Evolutionary conservation across 2,329 filamentous ascomycete genomes (phyloP), one percentile per base, ranked within the genome.

Genomic region (Thermothelomyces thermophilus): DNA sequence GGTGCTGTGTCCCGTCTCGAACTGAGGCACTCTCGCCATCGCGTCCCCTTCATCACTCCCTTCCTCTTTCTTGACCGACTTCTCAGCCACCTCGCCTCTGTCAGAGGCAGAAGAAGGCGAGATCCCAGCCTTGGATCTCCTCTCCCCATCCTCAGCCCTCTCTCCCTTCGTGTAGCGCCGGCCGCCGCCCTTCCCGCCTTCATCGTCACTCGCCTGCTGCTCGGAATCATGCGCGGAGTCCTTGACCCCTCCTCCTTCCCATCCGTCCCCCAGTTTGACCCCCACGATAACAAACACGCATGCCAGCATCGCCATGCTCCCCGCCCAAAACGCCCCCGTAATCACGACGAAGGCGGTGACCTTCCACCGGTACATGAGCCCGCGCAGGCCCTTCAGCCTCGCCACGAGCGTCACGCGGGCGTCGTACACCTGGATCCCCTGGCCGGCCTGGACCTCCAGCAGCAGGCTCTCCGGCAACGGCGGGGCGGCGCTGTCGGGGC

Each of bases 361-460:
- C 11, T 86, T 81, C 69, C 91, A 84, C 54, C 88, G 83, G 61
- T 93, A 93, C 87, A 98, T 95, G 48, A 90, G 61, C 81, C 86
- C 93, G 42, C 86, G 73, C 53, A 96, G 66, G 0, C 91, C 91
- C 10, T 77, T 75, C 56, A 96, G 82, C 46, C 82, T 77, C 4
- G 91, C 90, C 24, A 78, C 82, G 55, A 97, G 80, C 2, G 76
- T 77, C 30, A 95, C 74, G 13, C 69, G 70, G 3, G 80, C 83
- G 17, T 72, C 71, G 65, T 96, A 96, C 5, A 95, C 79, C 65
- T 95, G 87, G 61, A 96, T 75, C 3, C 72, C 72, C 57, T 82
- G 76, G 4, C 78, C 77, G 17, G 82, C 83, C 57, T 90, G 80
- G 1, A 95, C 67, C 61, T 94, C 87, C 0, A 82, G 61, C 30